Percentiles rank a stretch among this genome's conserved stretches.
These are phyloP conservation scores for Clausena lansium DNA, from an alignment of 345 rosid species.

Conservation along the genomic window DNA sequence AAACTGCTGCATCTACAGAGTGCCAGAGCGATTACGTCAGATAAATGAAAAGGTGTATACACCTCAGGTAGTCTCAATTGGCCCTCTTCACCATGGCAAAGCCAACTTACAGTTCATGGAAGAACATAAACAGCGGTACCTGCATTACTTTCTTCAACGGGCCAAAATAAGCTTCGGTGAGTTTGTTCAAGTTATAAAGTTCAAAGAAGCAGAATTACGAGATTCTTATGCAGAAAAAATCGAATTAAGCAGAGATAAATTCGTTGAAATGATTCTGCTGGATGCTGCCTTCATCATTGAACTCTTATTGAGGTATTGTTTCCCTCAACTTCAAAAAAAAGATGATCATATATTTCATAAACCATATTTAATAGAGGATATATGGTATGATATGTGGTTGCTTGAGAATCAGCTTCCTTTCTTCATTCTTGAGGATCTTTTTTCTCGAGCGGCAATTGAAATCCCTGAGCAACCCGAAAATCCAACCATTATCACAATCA, in stretches of 20 bases:
- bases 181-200: background rate
- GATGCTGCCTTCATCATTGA: constrained; percentile 17
- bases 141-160: background rate
- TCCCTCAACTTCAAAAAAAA: too few species aligned
- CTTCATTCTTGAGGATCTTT: constrained; percentile 8
- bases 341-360: constrained; percentile 5
- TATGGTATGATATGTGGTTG: constrained; percentile 9
- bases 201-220: background rate
- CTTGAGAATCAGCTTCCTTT: constrained; percentile 17
- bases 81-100: constrained; percentile 20
- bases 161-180: background rate
- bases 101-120: constrained; percentile 1
- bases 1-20: constrained; percentile 14
- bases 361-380: background rate
- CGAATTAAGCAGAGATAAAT: background rate
- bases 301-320: background rate
- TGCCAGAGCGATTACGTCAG: background rate
- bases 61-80: constrained; percentile 21
- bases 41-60: background rate
- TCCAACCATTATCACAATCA: too few species aligned
- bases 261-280: background rate
- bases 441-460: background rate
- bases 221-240: constrained; percentile 11
- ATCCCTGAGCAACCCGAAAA: too few species aligned
- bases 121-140: constrained; percentile 15